phyloP scores from a whole-genome alignment of 768 basidiomycete species.

The Mycena galericulata region DNA sequence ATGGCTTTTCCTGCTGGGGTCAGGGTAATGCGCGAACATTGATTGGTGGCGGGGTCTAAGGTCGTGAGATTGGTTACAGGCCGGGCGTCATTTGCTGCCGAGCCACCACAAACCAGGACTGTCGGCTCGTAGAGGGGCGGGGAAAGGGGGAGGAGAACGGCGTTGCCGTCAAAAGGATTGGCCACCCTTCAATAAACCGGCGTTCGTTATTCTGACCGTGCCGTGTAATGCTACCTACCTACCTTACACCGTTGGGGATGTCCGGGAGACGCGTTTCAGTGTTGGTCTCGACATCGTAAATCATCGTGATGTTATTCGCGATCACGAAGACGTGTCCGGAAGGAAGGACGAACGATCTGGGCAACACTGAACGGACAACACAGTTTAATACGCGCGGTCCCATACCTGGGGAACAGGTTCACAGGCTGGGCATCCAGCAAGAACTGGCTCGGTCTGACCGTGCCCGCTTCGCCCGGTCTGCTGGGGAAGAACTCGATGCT shows the following conservation, averaged over 20 bases:
- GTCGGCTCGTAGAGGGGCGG: conserved; percentile 60
- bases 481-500: conserved; percentile 40
- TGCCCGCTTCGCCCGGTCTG: conserved; percentile 31
- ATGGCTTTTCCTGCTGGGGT: conserved; percentile 59
- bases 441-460: conserved; percentile 32
- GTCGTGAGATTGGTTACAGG: conserved; percentile 60
- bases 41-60: conserved; percentile 64
- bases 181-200: no score
- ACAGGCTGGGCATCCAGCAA: conserved; percentile 32
- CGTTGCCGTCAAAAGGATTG: conserved; percentile 70
- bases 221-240: no score
- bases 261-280: conserved; percentile 60
- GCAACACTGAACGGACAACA: conserved; percentile 35
- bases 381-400: conserved; percentile 31
- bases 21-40: conserved; percentile 65
- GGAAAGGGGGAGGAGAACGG: conserved; percentile 63
- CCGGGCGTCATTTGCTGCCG: conserved; percentile 56
- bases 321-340: conserved; percentile 65
- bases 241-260: conserved; percentile 67
- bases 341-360: conserved; percentile 63
- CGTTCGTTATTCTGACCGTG: no score
- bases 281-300: conserved; percentile 45
- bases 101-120: conserved; percentile 68
- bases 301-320: conserved; percentile 62
- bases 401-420: conserved; percentile 40